These are phyloP conservation scores for Pseudogymnoascus sp. DNA, from an alignment of 2,329 filamentous ascomycete species.

Conservation along the genomic window DNA sequence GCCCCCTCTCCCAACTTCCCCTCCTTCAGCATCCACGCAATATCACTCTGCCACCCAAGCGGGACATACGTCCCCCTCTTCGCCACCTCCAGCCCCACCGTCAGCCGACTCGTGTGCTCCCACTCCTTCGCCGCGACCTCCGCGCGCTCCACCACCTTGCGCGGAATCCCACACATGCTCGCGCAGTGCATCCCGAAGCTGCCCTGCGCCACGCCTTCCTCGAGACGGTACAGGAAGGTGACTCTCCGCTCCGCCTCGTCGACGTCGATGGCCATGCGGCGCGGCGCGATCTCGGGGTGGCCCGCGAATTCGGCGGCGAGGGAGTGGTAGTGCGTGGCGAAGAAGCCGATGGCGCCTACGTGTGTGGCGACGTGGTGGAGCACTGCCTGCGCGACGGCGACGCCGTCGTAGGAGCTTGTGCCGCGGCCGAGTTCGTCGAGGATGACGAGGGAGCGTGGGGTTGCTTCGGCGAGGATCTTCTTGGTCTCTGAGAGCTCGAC, in stretches of 20 bases:
- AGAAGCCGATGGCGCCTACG: slow-evolving; percentile 90
- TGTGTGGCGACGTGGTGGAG: slow-evolving; percentile 93
- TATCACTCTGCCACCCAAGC: slow-evolving; percentile 78
- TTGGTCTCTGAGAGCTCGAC: slow-evolving; percentile 96
- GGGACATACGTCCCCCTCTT: slow-evolving; percentile 75
- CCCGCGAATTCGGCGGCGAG: slow-evolving; percentile 82
- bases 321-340: slow-evolving; percentile 95
- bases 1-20: slow-evolving; percentile 36
- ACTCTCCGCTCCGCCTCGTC: slow-evolving; percentile 76
- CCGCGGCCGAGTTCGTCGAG: slow-evolving; percentile 93
- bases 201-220: slow-evolving; percentile 87
- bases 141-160: slow-evolving; percentile 72
- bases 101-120: slow-evolving; percentile 89
- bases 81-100: slow-evolving; percentile 76
- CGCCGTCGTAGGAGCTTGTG: slow-evolving; percentile 90
- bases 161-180: slow-evolving; percentile 90
- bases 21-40: slow-evolving; percentile 65
- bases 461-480: slow-evolving; percentile 93
- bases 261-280: slow-evolving; percentile 91
- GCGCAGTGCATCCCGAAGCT: slow-evolving; percentile 99
- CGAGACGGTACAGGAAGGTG: slow-evolving; percentile 93
- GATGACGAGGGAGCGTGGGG: slow-evolving; percentile 87
- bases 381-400: slow-evolving; percentile 92
- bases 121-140: slow-evolving; percentile 84
- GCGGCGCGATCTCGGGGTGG: slow-evolving; percentile 79